These are phyloP conservation scores for Nepenthes mirabilis DNA, from an alignment of 148 eudicot genomes.

Conservation along the genomic window DNA sequence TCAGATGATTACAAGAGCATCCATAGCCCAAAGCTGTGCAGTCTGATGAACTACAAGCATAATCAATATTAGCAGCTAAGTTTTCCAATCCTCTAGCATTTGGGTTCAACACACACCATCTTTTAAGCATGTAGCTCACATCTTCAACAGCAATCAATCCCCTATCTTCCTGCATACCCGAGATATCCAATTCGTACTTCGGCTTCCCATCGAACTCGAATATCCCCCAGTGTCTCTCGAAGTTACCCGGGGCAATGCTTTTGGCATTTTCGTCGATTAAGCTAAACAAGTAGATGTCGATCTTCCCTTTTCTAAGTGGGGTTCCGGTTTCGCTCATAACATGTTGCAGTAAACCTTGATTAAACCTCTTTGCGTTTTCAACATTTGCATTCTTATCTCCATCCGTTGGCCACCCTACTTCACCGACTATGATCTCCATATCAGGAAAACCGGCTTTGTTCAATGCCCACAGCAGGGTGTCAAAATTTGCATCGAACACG, in stretches of 20 bases:
- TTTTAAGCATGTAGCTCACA: conserved; percentile 45
- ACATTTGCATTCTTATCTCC: conserved; percentile 63
- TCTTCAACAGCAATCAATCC: conserved; percentile 56
- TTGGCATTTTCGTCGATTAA: conserved; percentile 79
- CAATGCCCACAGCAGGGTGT: conserved; percentile 69
- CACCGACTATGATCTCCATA: conserved; percentile 70
- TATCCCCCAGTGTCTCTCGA: conserved; percentile 95
- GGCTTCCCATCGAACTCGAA: conserved; percentile 95
- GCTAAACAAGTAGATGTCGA: conserved; percentile 64
- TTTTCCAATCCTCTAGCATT: conserved; percentile 24
- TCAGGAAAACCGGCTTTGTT: conserved; percentile 69
- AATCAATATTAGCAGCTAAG: conserved; percentile 48
- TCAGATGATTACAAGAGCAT: conserved; percentile 63
- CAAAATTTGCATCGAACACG: conserved; percentile 92
- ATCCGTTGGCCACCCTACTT: conserved; percentile 99
- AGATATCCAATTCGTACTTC: conserved; percentile 61
- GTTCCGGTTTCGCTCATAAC: conserved; percentile 56
- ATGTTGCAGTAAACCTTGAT: conserved; percentile 67
- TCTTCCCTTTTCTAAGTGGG: conserved; percentile 50
- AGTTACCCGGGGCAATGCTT: conserved; percentile 77
- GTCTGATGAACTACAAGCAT: conserved; percentile 84
- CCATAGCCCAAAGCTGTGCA: conserved; percentile 89
- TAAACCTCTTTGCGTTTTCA: conserved; percentile 62
- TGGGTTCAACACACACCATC: conserved; percentile 80
- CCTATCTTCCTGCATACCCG: conserved; percentile 33